These are phyloP conservation scores for Rhynchospora tenuis DNA, from an alignment of 176 grass and related monocot species.

Conservation along the genomic window DNA sequence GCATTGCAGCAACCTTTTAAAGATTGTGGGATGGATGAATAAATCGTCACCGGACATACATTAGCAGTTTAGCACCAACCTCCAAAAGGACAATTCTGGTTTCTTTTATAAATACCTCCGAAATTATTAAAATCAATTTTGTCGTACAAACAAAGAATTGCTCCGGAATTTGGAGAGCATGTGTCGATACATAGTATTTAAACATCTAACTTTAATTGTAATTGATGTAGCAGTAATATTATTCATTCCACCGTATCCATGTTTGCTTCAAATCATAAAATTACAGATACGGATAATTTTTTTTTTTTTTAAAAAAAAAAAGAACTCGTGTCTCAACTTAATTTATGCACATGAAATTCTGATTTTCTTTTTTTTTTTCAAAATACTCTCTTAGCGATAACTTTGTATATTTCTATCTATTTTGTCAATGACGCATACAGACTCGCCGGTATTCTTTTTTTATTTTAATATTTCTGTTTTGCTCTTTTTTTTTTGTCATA, in stretches of 20 bases:
- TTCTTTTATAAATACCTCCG: too few species aligned
- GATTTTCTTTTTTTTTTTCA: neutral
- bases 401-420: too few species aligned
- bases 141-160: too few species aligned
- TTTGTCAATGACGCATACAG: too few species aligned
- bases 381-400: neutral
- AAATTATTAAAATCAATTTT: too few species aligned
- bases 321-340: neutral
- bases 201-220: too few species aligned
- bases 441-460: too few species aligned
- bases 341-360: neutral
- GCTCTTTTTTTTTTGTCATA: neutral
- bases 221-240: too few species aligned
- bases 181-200: too few species aligned
- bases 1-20: neutral
- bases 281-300: neutral
- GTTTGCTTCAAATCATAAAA: neutral
- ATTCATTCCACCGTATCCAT: too few species aligned
- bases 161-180: too few species aligned
- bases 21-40: neutral
- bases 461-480: too few species aligned
- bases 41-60: neutral
- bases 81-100: neutral
- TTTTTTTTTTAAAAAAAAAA: neutral
- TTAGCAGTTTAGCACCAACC: neutral